phyloP scores from a whole-genome alignment of 257 asterid genomes.

The Solanum arcanum region DNA sequence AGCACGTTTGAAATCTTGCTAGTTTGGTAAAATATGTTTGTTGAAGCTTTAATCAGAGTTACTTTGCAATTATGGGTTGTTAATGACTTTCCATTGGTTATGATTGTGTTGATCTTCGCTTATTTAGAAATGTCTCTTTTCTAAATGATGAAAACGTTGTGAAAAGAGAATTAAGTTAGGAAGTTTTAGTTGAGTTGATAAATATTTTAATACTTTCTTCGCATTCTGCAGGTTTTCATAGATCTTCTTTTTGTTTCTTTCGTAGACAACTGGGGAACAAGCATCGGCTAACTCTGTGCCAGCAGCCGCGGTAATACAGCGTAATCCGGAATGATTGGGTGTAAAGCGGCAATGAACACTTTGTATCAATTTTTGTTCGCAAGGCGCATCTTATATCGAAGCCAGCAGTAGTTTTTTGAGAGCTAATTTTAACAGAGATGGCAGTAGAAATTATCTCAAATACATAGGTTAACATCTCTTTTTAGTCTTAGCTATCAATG shows the following conservation, averaged over 20 bases:
- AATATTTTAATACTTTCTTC: background rate
- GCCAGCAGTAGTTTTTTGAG: too few relatives aligned
- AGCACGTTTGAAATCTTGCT: background rate
- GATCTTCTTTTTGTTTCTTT: background rate
- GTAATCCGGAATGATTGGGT: too few relatives aligned
- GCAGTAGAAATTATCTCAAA: too few relatives aligned
- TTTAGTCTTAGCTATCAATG: too few relatives aligned
- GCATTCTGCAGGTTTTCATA: background rate
- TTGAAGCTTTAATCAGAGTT: background rate
- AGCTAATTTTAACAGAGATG: too few relatives aligned
- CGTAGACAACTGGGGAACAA: background rate
- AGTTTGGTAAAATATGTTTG: background rate
- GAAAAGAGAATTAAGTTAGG: background rate
- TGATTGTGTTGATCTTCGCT: background rate
- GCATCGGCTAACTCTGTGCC: too few relatives aligned
- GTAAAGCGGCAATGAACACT: too few relatives aligned
- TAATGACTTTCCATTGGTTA: background rate
- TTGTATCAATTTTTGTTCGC: too few relatives aligned
- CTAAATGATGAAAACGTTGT: background rate
- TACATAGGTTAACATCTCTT: too few relatives aligned
- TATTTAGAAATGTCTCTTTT: background rate
- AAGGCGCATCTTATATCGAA: too few relatives aligned
- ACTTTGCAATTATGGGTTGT: background rate
- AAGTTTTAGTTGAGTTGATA: background rate
- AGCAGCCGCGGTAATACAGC: too few relatives aligned